These are phyloP conservation scores for Penicillium glabrum DNA, from an alignment of 2,329 filamentous ascomycete species.

Conservation along the genomic window DNA sequence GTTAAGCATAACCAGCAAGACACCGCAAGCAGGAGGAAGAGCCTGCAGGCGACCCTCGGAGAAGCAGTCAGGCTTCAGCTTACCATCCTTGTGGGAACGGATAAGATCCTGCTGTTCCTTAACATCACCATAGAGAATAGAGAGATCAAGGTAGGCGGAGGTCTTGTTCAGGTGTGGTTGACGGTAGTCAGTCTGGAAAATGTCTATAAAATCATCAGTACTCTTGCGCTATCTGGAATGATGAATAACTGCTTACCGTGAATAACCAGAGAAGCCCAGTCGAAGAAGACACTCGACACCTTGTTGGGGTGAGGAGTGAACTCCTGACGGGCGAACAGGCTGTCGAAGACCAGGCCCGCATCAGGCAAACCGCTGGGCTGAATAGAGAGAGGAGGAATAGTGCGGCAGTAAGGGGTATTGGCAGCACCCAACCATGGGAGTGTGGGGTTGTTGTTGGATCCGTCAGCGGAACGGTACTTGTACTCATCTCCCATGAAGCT, in stretches of 20 bases:
- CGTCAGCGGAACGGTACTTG: conserved; percentile 68
- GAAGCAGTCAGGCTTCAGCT: conserved; percentile 71
- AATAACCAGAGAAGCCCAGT: conserved; percentile 72
- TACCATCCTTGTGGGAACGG: conserved; percentile 67
- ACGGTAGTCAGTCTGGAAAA: conserved; percentile 67
- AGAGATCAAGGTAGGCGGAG: conserved; percentile 70
- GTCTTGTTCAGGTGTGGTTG: conserved; percentile 64
- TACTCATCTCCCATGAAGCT: conserved; percentile 55
- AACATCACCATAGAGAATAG: conserved; percentile 68
- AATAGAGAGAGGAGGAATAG: conserved; percentile 59
- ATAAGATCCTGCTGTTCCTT: conserved; percentile 51
- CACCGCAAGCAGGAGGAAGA: conserved; percentile 70
- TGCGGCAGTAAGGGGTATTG: conserved; percentile 66
- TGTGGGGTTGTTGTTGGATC: conserved; percentile 69
- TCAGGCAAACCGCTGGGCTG: conserved; percentile 68
- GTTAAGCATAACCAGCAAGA: conserved; percentile 71
- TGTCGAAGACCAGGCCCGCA: conserved; percentile 53
- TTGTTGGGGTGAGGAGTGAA: conserved; percentile 64
- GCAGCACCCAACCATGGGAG: conserved; percentile 67
- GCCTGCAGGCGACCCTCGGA: conserved; percentile 69
- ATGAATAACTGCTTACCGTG: conserved; percentile 53
- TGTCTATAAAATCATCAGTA: conserved; percentile 44
- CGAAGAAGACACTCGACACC: conserved; percentile 69
- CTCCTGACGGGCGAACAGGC: conserved; percentile 42
- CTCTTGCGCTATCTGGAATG: not conserved